Evolutionary conservation across 1,284 basidiomycete genomes (phyloP).

Genomic region (Ustilago nuda): DNA sequence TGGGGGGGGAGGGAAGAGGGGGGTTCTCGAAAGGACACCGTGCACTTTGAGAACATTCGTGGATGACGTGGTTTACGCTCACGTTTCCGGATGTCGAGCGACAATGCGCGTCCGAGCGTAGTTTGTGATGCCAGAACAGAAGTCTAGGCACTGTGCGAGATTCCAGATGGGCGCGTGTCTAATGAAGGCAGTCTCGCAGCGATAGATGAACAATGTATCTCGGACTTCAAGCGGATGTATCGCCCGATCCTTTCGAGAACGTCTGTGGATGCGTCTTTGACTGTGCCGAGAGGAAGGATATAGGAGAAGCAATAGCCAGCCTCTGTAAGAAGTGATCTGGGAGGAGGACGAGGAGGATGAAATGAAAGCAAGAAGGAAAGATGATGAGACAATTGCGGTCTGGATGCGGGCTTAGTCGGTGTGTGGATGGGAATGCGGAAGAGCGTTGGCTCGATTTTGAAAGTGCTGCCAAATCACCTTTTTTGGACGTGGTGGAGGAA

Average conservation of each 20-base stretch:
- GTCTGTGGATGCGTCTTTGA: no score
- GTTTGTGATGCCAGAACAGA: not conserved
- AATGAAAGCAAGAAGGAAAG: not conserved
- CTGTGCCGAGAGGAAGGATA: not conserved
- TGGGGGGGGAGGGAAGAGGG: no score
- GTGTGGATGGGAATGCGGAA: not conserved
- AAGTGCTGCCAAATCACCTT: slow-evolving; percentile 8
- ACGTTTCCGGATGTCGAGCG: not conserved
- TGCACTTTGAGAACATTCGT: not conserved
- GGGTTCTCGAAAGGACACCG: not conserved
- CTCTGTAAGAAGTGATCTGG: not conserved
- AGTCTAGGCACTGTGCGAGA: not conserved
- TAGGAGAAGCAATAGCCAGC: not conserved
- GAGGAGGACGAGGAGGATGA: not conserved
- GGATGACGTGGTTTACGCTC: not conserved
- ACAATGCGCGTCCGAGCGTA: not conserved
- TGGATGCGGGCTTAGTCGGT: slow-evolving; percentile 10
- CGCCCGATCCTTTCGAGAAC: no score
- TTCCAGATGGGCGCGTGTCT: not conserved
- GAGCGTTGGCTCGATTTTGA: not conserved
- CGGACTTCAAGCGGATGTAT: no score
- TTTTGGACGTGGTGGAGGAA: slow-evolving; percentile 3
- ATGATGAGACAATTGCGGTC: not conserved
- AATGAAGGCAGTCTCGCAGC: not conserved
- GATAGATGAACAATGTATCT: not conserved